Conservation (phyloP, 116 monocot species). For the Phalaenopsis hybrid region DNA sequence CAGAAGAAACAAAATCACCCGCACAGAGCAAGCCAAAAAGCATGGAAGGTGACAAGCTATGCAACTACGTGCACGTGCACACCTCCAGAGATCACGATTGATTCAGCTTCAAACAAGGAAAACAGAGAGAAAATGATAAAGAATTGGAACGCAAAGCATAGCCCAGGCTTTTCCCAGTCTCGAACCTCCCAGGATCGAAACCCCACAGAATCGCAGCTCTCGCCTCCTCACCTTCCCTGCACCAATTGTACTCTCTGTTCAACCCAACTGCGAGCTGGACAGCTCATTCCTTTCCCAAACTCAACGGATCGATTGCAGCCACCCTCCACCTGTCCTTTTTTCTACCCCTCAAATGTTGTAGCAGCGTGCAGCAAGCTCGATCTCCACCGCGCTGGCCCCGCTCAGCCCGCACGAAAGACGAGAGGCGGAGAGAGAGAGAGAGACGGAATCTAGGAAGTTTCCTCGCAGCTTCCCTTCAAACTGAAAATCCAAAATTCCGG, state of each 20-base stretch:
- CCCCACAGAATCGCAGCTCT: neutral
- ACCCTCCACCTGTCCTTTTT: neutral
- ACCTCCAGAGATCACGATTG: neutral
- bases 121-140: neutral
- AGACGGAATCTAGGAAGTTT: neutral
- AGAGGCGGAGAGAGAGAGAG: neutral
- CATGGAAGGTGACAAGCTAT: neutral
- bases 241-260: neutral
- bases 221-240: neutral
- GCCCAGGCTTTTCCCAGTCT: neutral
- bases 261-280: neutral
- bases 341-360: neutral
- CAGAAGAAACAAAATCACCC: neutral
- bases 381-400: neutral
- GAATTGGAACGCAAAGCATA: neutral
- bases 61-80: neutral
- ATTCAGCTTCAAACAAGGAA: neutral
- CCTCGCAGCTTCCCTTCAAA: neutral
- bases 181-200: neutral
- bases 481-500: neutral
- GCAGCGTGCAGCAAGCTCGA: neutral
- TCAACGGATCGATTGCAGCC: neutral
- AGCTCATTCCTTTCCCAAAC: neutral
- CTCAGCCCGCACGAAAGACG: neutral
- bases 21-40: slow-evolving; percentile 2